Evolutionary conservation across 1,284 basidiomycete species (phyloP), one percentile per base, ranked within the genome.

Genomic region (Nidula niveotomentosa): DNA sequence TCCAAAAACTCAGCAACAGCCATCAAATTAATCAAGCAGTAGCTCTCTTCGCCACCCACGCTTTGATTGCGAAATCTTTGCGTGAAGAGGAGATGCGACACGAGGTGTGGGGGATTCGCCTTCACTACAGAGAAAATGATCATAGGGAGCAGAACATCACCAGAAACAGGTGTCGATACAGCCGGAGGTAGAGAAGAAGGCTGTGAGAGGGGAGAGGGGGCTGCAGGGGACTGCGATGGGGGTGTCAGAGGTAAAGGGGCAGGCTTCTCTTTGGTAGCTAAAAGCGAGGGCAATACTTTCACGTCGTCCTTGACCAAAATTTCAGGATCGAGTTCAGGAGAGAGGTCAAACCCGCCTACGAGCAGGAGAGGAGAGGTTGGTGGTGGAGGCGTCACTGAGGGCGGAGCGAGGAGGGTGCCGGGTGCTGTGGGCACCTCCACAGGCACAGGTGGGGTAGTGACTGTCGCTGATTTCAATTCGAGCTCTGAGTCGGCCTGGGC

Each of bases 1-100:
- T 96, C 93, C 43, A 98, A 75, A 68, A 97, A 98, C 65, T 96
- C 94, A 2, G 93, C 91, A 1, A 95, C 94, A 6, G 96, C 96
- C 74, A 96, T 87, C 35, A 96, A 77, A 69, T 97, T 98, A 67
- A 97, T 91, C 34, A 96, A 79, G 59, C 94, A 97, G 67, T 96
- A 98, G 52, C 85, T 87, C 60, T 93, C 91, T 65, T 97, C 94
- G 1, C 94, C 94, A 3, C 87, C 91, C 46, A 90, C 77, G 3
- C 83, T 77, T 52, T 89, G 85, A 60, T 84, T 82, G 30, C 94
- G 78, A 72, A 93, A 98, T 17, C 96, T 84, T 61, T 96, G 93
- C 0, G 89, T 89, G 67, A 86, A 98, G 15, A 94, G 75, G 5
- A 98, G 79, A 62, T 96, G 91, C 0, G 93, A 96, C 3, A 93